These are phyloP conservation scores for Canna indica DNA, from an alignment of 176 grass and related monocot genomes.

Conservation along the genomic window DNA sequence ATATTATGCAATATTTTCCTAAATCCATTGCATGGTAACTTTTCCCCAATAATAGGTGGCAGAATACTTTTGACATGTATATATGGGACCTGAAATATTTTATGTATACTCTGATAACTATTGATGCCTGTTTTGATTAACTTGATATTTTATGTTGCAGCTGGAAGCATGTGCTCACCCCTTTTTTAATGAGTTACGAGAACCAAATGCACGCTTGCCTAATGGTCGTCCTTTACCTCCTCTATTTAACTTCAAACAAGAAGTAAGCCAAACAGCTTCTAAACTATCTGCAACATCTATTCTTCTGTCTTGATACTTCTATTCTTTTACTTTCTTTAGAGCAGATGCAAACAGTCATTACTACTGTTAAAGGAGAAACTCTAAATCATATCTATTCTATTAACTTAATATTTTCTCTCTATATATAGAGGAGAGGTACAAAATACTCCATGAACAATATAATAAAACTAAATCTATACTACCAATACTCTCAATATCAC, in stretches of 20 bases:
- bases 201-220: slow-evolving; percentile 43
- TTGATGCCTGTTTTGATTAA: slow-evolving; percentile 1
- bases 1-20: neutral
- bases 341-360: too few relatives aligned
- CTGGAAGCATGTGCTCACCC: slow-evolving; percentile 61
- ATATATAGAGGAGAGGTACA: too few relatives aligned
- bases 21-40: neutral
- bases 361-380: too few relatives aligned
- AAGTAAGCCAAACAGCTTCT: slow-evolving; percentile 29
- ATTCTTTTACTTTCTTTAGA: neutral
- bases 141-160: slow-evolving; percentile 24
- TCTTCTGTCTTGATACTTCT: neutral
- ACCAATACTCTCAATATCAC: too few relatives aligned
- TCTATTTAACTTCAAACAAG: slow-evolving; percentile 58
- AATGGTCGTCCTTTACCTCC: slow-evolving; percentile 44
- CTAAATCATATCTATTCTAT: too few relatives aligned
- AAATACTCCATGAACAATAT: too few relatives aligned
- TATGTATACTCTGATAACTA: neutral
- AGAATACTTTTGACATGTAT: neutral
- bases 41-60: neutral
- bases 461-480: too few relatives aligned
- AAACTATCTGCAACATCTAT: neutral
- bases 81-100: neutral
- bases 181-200: slow-evolving; percentile 62
- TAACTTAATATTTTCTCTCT: too few relatives aligned